These are phyloP conservation scores for Fraxinus xanthoxyloides DNA, from an alignment of 305 asterid genomes.

Conservation along the genomic window DNA sequence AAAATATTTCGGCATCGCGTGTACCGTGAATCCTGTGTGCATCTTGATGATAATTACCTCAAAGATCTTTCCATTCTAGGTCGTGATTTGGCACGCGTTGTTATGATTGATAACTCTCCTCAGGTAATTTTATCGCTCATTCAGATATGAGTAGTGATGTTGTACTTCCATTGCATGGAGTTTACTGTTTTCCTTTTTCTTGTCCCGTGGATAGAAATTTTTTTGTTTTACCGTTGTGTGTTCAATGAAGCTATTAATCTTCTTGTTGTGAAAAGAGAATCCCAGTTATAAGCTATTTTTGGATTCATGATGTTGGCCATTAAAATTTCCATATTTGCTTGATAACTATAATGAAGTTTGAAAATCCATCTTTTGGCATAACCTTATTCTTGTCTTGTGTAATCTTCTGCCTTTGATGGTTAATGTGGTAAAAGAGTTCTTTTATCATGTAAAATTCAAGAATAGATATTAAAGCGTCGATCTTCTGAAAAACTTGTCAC, in stretches of 20 bases:
- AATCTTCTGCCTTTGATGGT: background rate
- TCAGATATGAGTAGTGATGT: background rate
- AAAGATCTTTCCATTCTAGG: conserved; percentile 96
- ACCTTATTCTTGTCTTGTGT: background rate
- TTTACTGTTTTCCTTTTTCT: background rate
- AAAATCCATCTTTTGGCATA: background rate
- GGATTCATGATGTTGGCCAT: background rate
- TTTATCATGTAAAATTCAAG: background rate
- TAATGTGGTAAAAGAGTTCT: background rate
- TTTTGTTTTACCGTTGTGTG: background rate
- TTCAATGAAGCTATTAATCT: background rate
- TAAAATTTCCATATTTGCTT: background rate
- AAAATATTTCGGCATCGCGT: conserved; percentile 92
- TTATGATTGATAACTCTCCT: conserved; percentile 92
- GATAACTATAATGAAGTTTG: background rate
- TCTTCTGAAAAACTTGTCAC: background rate
- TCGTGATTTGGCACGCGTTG: conserved; percentile 83
- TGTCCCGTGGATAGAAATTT: background rate
- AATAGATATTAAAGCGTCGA: background rate
- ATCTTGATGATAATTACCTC: conserved; percentile 85
- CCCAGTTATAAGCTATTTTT: background rate
- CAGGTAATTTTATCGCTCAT: conserved; percentile 51
- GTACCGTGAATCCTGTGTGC: conserved; percentile 88
- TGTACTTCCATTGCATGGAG: background rate
- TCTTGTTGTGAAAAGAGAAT: background rate